Evolutionary conservation across 2,329 filamentous ascomycete species (phyloP).

Genomic region (Clonostachys rhizophaga): DNA sequence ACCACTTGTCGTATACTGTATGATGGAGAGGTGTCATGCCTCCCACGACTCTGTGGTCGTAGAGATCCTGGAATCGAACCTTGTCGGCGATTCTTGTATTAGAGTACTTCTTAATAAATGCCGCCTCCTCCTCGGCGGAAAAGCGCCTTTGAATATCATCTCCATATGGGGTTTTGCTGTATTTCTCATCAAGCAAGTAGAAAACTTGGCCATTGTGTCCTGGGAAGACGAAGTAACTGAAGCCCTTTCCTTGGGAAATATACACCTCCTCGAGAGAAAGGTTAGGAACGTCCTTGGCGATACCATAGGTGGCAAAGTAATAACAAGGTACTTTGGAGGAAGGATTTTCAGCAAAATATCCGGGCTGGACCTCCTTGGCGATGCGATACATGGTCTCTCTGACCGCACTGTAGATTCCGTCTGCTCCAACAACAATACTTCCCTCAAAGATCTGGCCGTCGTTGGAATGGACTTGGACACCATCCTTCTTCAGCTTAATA

Average conservation of each 20-base stretch:
- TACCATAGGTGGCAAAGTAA: slow-evolving; percentile 29
- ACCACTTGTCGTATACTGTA: slow-evolving; percentile 22
- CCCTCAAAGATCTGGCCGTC: background rate
- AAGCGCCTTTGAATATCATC: background rate
- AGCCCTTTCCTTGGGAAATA: background rate
- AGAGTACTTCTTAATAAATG: slow-evolving; percentile 14
- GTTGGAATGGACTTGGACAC: slow-evolving; percentile 14
- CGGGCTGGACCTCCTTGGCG: slow-evolving; percentile 12
- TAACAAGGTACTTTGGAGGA: slow-evolving; percentile 12
- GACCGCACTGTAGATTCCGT: background rate
- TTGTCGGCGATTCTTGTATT: slow-evolving; percentile 12
- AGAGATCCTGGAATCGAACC: slow-evolving; percentile 18
- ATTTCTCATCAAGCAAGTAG: background rate
- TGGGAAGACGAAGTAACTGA: background rate
- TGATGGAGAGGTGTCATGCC: slow-evolving; percentile 23
- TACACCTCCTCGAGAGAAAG: background rate
- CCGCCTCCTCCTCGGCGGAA: background rate
- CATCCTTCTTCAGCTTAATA: slow-evolving; percentile 3
- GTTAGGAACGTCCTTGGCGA: slow-evolving; percentile 17
- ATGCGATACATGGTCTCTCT: slow-evolving; percentile 2
- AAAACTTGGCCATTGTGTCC: background rate
- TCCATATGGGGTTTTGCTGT: background rate
- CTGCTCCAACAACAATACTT: background rate
- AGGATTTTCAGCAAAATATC: slow-evolving; percentile 11
- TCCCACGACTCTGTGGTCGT: slow-evolving; percentile 12